phyloP scores from a whole-genome alignment of 139 green algal genomes.

The Auxenochlorella pyrenoidosa region DNA sequence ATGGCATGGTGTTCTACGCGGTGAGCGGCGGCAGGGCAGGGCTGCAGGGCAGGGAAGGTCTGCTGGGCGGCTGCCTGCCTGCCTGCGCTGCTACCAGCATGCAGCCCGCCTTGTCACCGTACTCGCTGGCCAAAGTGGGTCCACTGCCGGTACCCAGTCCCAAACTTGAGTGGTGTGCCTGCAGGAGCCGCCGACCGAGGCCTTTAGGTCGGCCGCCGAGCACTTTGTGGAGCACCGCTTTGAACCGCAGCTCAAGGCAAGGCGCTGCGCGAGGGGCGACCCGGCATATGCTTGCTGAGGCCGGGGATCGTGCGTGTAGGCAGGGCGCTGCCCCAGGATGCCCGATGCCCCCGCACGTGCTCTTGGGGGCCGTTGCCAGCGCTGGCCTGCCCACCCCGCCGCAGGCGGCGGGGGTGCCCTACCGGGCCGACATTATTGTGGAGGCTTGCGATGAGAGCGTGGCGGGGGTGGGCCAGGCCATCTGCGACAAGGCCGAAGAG shows the following conservation, averaged over 20 bases:
- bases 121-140: too few species aligned
- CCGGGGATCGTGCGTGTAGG: neutral
- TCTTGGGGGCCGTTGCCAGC: neutral
- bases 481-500: conserved; percentile 19
- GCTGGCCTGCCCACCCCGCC: neutral
- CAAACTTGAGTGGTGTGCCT: too few species aligned
- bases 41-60: too few species aligned
- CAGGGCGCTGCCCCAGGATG: neutral
- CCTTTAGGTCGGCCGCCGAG: conserved; percentile 27
- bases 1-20: conserved; percentile 14
- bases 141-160: too few species aligned
- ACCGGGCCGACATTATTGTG: conserved; percentile 27
- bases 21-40: neutral
- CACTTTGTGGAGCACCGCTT: conserved; percentile 36
- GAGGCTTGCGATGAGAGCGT: conserved; percentile 31
- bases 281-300: neutral
- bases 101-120: too few species aligned
- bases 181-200: neutral
- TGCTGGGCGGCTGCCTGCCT: too few species aligned
- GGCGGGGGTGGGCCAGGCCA: conserved; percentile 28
- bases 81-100: too few species aligned
- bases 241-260: conserved; percentile 17
- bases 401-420: conserved; percentile 19
- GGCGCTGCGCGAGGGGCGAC: neutral
- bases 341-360: neutral